Evolutionary conservation across 768 basidiomycete species (phyloP).

Genomic region (Strobilomyces echinocephalus): DNA sequence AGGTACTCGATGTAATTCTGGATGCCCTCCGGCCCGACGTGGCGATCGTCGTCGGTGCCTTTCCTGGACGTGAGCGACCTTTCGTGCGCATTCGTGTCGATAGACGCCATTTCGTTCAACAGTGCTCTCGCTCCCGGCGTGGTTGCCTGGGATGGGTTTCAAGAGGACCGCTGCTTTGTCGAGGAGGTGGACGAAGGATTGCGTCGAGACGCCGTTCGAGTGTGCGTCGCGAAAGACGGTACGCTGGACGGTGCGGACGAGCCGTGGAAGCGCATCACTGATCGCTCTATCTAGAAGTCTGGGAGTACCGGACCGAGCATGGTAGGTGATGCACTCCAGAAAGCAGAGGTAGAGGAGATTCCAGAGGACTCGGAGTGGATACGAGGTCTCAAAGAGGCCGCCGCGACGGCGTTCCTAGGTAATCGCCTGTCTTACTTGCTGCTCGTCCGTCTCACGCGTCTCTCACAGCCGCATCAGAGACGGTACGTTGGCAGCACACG

Average conservation of each 20-base stretch:
- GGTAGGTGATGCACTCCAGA: constrained; percentile 4
- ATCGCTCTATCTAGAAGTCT: constrained; percentile 1
- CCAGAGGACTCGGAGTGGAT: constrained; percentile 3
- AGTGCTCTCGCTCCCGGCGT: constrained; percentile 8
- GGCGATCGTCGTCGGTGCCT: constrained; percentile 8
- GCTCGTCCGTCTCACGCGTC: background rate
- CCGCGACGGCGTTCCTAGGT: constrained; percentile 13
- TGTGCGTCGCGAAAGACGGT: constrained; percentile 7
- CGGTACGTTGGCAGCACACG: constrained; percentile 5
- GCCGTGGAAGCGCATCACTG: background rate
- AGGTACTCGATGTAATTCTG: constrained; percentile 2
- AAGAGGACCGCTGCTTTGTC: constrained; percentile 1
- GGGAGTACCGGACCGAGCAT: constrained; percentile 3
- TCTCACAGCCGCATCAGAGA: constrained; percentile 11
- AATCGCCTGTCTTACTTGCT: background rate
- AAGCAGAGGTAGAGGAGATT: background rate
- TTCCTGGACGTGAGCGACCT: constrained; percentile 10
- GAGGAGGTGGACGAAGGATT: constrained; percentile 3
- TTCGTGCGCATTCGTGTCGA: background rate
- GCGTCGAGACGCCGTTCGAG: constrained; percentile 8
- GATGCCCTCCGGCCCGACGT: constrained; percentile 6
- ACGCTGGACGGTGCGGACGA: background rate
- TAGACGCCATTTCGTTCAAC: background rate
- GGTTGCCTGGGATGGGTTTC: constrained; percentile 13
- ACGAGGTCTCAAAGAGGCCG: constrained; percentile 7